Evolutionary conservation across 1,139 yeast species (phyloP), one percentile per base, ranked within the genome.

Genomic region (Keqinozyma sinolaborantium): DNA sequence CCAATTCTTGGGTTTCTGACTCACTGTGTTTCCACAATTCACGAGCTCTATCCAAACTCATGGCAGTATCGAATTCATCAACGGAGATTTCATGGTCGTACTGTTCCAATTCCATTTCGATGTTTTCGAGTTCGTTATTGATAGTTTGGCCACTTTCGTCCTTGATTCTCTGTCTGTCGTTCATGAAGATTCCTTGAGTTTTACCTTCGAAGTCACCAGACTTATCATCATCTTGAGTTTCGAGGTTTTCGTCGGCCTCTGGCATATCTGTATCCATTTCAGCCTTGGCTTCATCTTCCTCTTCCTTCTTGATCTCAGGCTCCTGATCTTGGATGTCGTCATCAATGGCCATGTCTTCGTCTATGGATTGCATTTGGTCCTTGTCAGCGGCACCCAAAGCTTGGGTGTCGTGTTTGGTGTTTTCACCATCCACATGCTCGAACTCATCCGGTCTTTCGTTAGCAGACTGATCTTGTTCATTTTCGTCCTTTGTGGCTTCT

Each of bases 331-430:
- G 53, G 6, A 39, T 34, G 14, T 77, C 84, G 41, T 83, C 90
- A 35, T 88, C 96, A 45, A 90, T 85, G 0, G 95, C 96, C 76
- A 76, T 82, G 11, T 79, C 82, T 30, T 90, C 95, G 51, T 90
- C 83, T 36, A 88, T 73, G 1, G 79, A 58, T 51, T 86, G 94
- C 24, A 77, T 66, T 50, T 86, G 88, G 30, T 88, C 96, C 46
- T 80, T 76, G 35, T 79, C 77, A 5, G 96, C 95, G 28, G 94
- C 80, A 15, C 97, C 98, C 35, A 92, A 62, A 0, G 97, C 98
- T 57, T 94, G 97, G 0, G 95, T 84, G 35, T 85, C 92, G 31
- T 54, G 56, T 27, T 82, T 79, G 5, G 87, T 74, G 43, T 79
- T 79, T 29, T 83, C 88, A 26, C 95, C 96, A 29, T 86, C 92